Evolutionary conservation across 208 protist species (phyloP).

Genomic region (Leishmania mexicana): DNA sequence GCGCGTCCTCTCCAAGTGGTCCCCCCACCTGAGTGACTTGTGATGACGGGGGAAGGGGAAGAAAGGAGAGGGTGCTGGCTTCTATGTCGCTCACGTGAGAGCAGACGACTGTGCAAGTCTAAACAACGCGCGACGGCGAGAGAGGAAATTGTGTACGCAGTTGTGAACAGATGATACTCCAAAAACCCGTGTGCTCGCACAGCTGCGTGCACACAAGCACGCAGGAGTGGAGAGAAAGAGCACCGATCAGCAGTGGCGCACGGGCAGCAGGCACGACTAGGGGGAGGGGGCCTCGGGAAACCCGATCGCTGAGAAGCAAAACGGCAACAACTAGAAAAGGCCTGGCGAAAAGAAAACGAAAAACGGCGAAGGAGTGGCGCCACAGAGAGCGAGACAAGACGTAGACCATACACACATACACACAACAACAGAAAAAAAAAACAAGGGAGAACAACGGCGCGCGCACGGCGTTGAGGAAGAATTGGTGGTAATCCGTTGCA

Average conservation of each 20-base stretch:
- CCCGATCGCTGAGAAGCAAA: not conserved
- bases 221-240: not conserved
- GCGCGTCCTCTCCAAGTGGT: not conserved
- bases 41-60: not conserved
- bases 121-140: not conserved
- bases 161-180: not conserved
- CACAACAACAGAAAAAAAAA: not conserved
- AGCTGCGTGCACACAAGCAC: not conserved
- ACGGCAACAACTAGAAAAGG: not conserved
- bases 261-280: not conserved
- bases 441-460: not conserved
- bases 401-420: not conserved
- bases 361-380: not conserved
- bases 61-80: not conserved
- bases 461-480: not conserved
- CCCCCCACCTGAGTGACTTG: not conserved
- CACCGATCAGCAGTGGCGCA: not conserved
- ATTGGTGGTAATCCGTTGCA: not conserved
- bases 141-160: not conserved
- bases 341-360: constrained; percentile 7
- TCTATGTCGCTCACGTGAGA: constrained; percentile 5
- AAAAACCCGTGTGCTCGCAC: not conserved
- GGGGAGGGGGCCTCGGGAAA: not conserved
- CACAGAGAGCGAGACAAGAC: not conserved
- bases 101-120: constrained; percentile 1